A percentile compares a stretch with the other conserved stretches of the same genome.
phyloP scores from a whole-genome alignment of 306 rosid genomes.

The Gynostemma pentaphyllum region DNA sequence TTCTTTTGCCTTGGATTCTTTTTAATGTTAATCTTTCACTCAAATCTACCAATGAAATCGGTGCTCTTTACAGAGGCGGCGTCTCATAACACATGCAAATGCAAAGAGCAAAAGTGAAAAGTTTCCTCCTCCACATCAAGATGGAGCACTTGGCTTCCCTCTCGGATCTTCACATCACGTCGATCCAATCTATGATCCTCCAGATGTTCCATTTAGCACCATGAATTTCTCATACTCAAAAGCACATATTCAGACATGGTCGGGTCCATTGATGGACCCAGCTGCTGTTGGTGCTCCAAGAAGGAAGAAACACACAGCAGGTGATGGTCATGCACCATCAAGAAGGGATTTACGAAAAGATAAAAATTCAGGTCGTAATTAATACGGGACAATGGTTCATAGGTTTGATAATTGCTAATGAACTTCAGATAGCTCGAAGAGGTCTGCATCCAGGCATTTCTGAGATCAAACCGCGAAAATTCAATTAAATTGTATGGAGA shows the following conservation, averaged over 20 bases:
- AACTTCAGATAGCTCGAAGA: conserved; percentile 28
- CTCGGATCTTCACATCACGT: conserved; percentile 83
- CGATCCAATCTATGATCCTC: conserved; percentile 78
- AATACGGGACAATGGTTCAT: conserved; percentile 11
- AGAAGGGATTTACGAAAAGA: conserved; percentile 39
- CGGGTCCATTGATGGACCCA: conserved; percentile 80
- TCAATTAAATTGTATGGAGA: conserved; percentile 34
- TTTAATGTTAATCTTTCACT: no score
- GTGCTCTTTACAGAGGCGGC: conserved; percentile 53
- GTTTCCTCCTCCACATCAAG: conserved; percentile 99
- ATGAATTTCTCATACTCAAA: conserved; percentile 73
- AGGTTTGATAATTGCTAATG: not conserved
- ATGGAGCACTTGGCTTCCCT: conserved; percentile 85
- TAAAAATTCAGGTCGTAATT: conserved; percentile 17
- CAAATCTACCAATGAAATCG: not conserved
- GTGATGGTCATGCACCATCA: conserved; percentile 44
- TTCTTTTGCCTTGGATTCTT: not conserved
- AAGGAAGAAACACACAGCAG: conserved; percentile 63
- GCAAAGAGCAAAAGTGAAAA: conserved; percentile 99
- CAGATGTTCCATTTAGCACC: conserved; percentile 84
- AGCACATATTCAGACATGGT: conserved; percentile 77
- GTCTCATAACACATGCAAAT: conserved; percentile 83
- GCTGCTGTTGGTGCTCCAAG: conserved; percentile 52
- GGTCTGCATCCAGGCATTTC: conserved; percentile 29
- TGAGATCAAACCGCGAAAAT: conserved; percentile 24